Conservation (phyloP, 2,329 filamentous ascomycete genomes). For the Penicillium sp. region DNA sequence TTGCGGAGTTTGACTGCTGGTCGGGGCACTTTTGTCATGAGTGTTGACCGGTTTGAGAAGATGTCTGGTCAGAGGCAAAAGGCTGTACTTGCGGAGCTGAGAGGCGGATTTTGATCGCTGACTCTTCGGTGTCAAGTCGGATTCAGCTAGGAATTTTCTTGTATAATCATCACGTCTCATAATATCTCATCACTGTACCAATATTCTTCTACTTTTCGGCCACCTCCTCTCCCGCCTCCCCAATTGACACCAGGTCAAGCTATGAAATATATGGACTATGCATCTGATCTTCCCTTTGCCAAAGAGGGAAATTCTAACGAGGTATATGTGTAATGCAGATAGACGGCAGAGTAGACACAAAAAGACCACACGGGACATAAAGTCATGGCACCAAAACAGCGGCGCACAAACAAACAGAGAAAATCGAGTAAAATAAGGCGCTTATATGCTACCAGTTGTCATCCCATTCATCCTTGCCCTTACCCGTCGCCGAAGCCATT, state of each 20-base stretch:
- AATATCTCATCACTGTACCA: conserved; percentile 1
- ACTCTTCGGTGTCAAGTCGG: neutral
- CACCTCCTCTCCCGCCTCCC: neutral
- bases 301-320: neutral
- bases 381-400: neutral
- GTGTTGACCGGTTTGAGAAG: conserved; percentile 67
- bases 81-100: conserved; percentile 50
- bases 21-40: conserved; percentile 74
- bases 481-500: conserved; percentile 23
- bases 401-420: neutral
- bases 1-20: conserved; percentile 85
- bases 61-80: conserved; percentile 62
- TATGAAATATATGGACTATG: neutral
- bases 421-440: neutral
- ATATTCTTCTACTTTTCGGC: neutral
- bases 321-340: conserved; percentile 3
- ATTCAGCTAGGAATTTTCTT: neutral
- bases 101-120: conserved; percentile 32
- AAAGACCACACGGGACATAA: neutral
- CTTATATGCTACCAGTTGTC: conserved; percentile 46
- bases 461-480: conserved; percentile 59
- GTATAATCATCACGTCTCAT: conserved; percentile 1
- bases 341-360: conserved; percentile 1
- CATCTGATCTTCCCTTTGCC: neutral
- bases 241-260: neutral